Evolutionary conservation across 2,329 filamentous ascomycete species (phyloP).

Genomic region (Alternaria hordeiaustralica): DNA sequence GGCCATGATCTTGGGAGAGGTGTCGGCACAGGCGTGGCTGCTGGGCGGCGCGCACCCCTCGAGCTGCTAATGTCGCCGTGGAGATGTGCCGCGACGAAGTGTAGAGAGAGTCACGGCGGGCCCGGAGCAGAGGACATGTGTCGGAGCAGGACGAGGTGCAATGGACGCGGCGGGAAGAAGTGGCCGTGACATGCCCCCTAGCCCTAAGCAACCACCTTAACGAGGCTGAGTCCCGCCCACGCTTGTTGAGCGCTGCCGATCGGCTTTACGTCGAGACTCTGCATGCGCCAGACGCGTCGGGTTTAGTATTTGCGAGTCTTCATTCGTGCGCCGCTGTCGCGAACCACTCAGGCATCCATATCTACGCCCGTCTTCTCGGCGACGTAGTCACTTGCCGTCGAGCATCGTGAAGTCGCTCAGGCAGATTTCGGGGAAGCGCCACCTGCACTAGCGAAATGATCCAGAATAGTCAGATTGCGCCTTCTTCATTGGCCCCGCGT

Average conservation of each 20-base stretch:
- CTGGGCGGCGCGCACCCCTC: constrained; percentile 12
- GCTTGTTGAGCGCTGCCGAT: constrained; percentile 16
- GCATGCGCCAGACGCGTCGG: constrained; percentile 8
- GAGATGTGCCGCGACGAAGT: constrained; percentile 5
- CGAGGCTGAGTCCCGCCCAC: constrained; percentile 12
- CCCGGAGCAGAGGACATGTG: constrained; percentile 10
- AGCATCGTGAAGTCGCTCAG: constrained; percentile 1
- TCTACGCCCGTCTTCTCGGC: not conserved
- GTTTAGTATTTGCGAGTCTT: not conserved
- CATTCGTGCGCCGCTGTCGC: not conserved
- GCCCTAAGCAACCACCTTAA: constrained; percentile 1
- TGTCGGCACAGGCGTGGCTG: constrained; percentile 14
- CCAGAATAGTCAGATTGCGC: constrained; percentile 10
- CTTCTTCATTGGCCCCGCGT: constrained; percentile 18
- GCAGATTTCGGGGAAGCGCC: not conserved
- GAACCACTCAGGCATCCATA: not conserved
- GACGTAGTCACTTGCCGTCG: not conserved
- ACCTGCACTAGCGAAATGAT: constrained; percentile 2
- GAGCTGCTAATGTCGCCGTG: constrained; percentile 4
- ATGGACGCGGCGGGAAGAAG: constrained; percentile 12
- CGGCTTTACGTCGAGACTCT: constrained; percentile 14
- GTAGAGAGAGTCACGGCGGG: constrained; percentile 3
- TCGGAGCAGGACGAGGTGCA: not conserved
- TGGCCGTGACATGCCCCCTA: constrained; percentile 8
- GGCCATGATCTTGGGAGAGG: constrained; percentile 27